Evolutionary conservation across 2,329 filamentous ascomycete species (phyloP), one percentile per base, ranked within the genome.

Genomic region (Tolypocladium capitatum): DNA sequence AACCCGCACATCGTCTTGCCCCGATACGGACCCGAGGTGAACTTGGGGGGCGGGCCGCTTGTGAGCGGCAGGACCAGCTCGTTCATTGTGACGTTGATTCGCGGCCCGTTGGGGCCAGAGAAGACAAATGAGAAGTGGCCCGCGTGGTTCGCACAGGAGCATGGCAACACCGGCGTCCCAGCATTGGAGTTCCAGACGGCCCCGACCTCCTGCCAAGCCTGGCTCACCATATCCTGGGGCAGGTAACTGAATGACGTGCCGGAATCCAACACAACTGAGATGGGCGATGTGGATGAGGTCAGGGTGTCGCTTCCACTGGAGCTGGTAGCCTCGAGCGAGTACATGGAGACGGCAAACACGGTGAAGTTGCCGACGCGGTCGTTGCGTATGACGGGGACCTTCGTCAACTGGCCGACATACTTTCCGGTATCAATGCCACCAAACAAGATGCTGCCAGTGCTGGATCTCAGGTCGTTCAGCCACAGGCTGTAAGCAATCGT

Each of bases 341-440:
- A 74, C 52, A 79, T 48, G 21, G 67, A 59, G 5, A 79, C 72
- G 4, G 63, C 57, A 50, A 78, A 77, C 8, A 74, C 68, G 24
- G 65, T 67, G 50, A 66, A 72, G 46, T 56, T 52, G 45, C 69
- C 46, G 43, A 68, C 61, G 49, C 65, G 59, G 46, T 71, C 60
- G 55, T 80, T 48, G 14, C 53, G 47, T 5, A 64, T 68, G 51
- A 88, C 70, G 16, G 81, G 71, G 28, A 89, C 69, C 6, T 72
- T 76, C 42, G 73, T 71, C 31, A 90, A 70, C 2, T 75, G 63
- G 43, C 84, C 85, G 0, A 70, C 61, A 64, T 80, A 92, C 60
- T 90, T 90, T 50, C 74, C 76, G 0, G 78, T 85, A 60, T 91
- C 85, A 49, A 90, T 79, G n/a, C 84, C 86, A 35, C 86, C 86